phyloP scores from a whole-genome alignment of 495 filamentous ascomycete genomes.

The Hapsidospora chrysogenum region DNA sequence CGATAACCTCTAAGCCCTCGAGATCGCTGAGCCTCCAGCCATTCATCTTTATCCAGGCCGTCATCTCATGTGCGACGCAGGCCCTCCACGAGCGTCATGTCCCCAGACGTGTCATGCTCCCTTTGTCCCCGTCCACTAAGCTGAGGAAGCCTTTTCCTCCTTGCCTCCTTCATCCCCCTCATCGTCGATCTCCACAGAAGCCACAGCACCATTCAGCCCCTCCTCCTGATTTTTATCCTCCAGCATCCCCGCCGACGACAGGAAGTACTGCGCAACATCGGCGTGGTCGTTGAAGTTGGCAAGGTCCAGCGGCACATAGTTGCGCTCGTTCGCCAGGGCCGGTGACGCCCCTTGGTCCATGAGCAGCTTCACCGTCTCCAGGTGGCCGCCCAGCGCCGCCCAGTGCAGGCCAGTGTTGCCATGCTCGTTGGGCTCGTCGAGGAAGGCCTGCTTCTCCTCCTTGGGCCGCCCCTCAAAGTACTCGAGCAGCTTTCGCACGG shows the following conservation, averaged over 20 bases:
- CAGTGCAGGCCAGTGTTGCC: conserved; percentile 88
- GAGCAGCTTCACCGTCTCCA: conserved; percentile 61
- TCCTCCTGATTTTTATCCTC: conserved; percentile 32
- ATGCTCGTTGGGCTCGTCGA: conserved; percentile 56
- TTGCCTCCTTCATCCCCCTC: conserved; percentile 4
- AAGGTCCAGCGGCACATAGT: conserved; percentile 73
- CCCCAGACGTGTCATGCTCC: no score
- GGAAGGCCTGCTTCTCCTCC: conserved; percentile 21
- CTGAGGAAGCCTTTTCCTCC: neutral
- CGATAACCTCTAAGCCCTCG: no score
- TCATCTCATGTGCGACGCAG: no score
- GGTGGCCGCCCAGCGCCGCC: conserved; percentile 77
- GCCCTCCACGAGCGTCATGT: no score
- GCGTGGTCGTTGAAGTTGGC: conserved; percentile 57
- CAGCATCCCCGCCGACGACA: conserved; percentile 36
- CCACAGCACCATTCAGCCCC: conserved; percentile 10
- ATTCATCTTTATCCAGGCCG: no score
- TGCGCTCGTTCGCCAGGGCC: conserved; percentile 57
- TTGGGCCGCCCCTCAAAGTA: conserved; percentile 15
- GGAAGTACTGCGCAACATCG: conserved; percentile 49
- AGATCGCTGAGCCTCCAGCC: no score
- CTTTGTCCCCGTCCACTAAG: no score
- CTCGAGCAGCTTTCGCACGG: conserved; percentile 19
- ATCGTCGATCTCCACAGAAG: conserved; percentile 11
- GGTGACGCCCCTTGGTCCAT: conserved; percentile 54